These are phyloP conservation scores for Rosellinia necatrix DNA, from an alignment of 2,329 filamentous ascomycete species.

Conservation along the genomic window DNA sequence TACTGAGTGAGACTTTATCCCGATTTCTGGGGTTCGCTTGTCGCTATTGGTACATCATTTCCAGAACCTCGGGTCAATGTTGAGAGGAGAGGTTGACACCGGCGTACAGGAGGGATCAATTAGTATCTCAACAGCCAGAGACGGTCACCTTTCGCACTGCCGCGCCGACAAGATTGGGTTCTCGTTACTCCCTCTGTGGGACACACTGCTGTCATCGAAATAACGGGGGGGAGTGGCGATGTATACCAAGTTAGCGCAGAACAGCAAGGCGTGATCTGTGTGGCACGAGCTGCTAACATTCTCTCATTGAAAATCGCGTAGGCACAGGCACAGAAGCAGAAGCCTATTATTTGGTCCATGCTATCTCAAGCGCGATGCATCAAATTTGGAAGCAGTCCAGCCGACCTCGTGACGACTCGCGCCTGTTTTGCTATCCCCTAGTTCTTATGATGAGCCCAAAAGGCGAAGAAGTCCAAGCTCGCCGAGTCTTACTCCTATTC, in stretches of 20 bases:
- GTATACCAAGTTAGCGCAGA: no score
- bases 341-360: constrained; percentile 18
- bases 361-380: constrained; percentile 9
- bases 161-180: no score
- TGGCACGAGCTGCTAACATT: constrained; percentile 25
- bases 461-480: background rate
- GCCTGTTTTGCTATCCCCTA: background rate
- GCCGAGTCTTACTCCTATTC: background rate
- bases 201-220: background rate
- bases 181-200: background rate
- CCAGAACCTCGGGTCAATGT: constrained; percentile 21
- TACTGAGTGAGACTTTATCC: constrained; percentile 15
- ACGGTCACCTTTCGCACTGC: no score
- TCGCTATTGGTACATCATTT: constrained; percentile 20
- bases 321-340: constrained; percentile 22
- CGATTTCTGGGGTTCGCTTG: constrained; percentile 24
- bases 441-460: background rate
- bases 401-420: constrained; percentile 3
- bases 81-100: background rate
- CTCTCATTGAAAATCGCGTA: constrained; percentile 24
- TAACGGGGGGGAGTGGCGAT: background rate
- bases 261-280: constrained; percentile 14
- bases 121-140: background rate
- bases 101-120: background rate
- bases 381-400: constrained; percentile 9